Evolutionary conservation across 257 asterid genomes (phyloP).

Genomic region (Solanum etuberosum): DNA sequence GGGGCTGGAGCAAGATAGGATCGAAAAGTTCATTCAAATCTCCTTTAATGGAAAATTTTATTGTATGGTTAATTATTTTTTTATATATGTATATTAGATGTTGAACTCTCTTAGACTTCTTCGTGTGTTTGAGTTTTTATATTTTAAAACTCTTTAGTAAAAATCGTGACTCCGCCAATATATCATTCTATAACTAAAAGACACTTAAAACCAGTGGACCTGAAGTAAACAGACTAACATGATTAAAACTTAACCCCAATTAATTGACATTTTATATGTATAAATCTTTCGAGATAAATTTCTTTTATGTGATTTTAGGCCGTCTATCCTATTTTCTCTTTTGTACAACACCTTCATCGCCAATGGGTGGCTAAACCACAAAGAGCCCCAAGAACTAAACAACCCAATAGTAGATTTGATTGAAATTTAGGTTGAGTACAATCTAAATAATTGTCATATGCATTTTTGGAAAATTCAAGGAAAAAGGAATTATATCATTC

Average conservation of each 20-base stretch:
- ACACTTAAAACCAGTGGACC: no score
- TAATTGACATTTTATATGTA: neutral
- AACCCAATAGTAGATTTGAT: neutral
- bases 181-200: no score
- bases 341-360: neutral
- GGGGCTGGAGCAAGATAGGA: neutral
- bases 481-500: no score
- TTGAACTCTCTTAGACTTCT: neutral
- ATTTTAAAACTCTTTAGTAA: neutral
- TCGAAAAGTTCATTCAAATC: neutral
- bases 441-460: neutral
- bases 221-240: no score
- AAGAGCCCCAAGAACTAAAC: neutral
- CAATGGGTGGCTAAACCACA: neutral
- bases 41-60: neutral
- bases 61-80: neutral
- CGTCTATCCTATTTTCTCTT: no score
- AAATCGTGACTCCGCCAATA: fast-evolving
- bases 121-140: neutral
- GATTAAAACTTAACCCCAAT: no score
- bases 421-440: neutral
- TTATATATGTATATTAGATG: neutral
- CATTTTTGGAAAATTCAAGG: neutral
- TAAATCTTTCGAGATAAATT: no score
- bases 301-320: no score